Evolutionary conservation across 2,329 filamentous ascomycete genomes (phyloP).

Genomic region (Arthrinium phaeospermum): DNA sequence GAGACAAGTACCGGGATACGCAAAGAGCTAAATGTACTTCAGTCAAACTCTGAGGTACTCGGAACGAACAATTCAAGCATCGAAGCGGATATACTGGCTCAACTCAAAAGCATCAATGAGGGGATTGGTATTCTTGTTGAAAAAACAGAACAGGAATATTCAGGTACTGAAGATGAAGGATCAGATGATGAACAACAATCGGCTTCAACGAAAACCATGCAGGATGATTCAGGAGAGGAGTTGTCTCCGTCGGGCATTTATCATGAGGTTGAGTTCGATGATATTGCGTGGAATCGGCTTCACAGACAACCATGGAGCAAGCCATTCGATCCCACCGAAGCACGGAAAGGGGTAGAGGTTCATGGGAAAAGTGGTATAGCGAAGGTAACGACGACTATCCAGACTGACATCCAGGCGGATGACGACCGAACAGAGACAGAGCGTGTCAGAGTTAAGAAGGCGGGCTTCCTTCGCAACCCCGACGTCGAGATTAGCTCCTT

Average conservation of each 20-base stretch:
- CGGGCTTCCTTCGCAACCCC: background rate
- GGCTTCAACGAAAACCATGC: background rate
- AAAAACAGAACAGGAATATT: background rate
- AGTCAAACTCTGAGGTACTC: background rate
- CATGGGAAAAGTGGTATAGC: background rate
- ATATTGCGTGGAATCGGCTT: accelerated
- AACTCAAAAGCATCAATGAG: background rate
- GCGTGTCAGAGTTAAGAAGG: background rate
- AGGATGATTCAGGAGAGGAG: background rate
- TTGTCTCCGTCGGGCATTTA: background rate
- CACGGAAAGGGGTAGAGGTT: background rate
- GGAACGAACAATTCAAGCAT: background rate
- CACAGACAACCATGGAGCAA: background rate
- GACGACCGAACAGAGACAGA: background rate
- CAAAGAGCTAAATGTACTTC: background rate
- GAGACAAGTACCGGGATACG: background rate
- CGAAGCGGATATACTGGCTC: background rate
- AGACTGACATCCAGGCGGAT: background rate
- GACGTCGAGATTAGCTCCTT: background rate
- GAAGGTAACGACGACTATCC: background rate
- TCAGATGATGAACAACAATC: background rate
- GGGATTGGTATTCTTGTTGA: background rate
- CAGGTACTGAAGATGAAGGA: background rate
- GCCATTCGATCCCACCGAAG: background rate
- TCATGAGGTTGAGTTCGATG: background rate